A percentile compares a stretch with the other conserved stretches of the same genome.
Conservation (phyloP, 2,329 filamentous ascomycete species). For the Drechmeria coniospora region DNA sequence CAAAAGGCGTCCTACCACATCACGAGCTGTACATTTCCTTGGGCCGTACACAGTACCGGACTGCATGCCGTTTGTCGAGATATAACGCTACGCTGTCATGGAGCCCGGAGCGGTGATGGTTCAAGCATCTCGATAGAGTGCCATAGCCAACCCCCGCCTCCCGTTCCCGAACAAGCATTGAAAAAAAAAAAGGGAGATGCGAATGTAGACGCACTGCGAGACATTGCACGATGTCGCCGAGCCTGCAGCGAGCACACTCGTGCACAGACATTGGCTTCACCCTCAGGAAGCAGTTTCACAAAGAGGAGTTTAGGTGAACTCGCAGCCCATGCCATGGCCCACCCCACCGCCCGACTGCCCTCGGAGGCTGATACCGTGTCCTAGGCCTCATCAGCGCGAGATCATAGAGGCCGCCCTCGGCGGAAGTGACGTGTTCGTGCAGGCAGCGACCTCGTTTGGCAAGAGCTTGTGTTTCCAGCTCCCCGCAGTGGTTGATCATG, state of each 20-base stretch:
- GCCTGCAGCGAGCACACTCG: conserved; percentile 29
- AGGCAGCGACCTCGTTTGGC: conserved; percentile 80
- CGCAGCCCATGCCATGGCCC: neutral
- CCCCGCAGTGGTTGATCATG: conserved; percentile 73
- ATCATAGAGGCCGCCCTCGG: conserved; percentile 71
- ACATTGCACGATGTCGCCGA: conserved; percentile 21
- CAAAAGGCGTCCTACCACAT: too few species aligned
- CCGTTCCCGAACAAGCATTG: too few species aligned
- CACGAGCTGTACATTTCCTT: too few species aligned
- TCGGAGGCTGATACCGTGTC: neutral
- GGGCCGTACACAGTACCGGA: too few species aligned
- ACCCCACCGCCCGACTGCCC: neutral
- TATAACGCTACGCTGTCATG: too few species aligned
- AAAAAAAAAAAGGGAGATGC: too few species aligned
- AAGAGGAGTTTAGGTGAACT: conserved; percentile 52
- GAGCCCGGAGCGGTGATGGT: too few species aligned
- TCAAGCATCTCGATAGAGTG: too few species aligned
- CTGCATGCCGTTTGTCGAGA: too few species aligned
- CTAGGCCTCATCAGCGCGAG: conserved; percentile 68
- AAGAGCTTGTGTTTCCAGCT: conserved; percentile 91
- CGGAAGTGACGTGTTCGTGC: conserved; percentile 81
- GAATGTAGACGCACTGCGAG: too few species aligned
- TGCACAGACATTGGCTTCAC: conserved; percentile 59
- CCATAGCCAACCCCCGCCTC: too few species aligned
- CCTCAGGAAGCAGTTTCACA: conserved; percentile 57